Percentiles rank a stretch among this genome's conserved stretches.
phyloP scores from a whole-genome alignment of 768 basidiomycete species.

The Mycena epipterygia region DNA sequence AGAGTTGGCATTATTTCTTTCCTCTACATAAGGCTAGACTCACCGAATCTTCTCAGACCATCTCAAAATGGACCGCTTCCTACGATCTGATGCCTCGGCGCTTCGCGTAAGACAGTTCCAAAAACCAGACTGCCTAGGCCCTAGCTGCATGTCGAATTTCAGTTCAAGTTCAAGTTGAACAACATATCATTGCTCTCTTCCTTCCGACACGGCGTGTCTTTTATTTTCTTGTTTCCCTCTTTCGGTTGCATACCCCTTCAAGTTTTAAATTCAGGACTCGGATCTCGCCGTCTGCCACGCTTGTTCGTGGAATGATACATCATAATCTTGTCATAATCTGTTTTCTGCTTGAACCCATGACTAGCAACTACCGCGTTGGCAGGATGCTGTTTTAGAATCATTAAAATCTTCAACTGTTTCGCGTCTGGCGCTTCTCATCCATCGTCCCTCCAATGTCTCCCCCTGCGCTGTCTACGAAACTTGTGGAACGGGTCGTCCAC shows the following conservation, averaged over 20 bases:
- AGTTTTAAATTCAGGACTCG: background rate
- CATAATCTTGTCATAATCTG: background rate
- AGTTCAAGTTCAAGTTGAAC: background rate
- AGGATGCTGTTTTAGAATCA: background rate
- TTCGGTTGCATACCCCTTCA: too few species aligned
- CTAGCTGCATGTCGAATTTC: too few species aligned
- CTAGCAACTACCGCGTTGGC: background rate
- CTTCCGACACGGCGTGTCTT: too few species aligned
- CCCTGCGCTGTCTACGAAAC: background rate
- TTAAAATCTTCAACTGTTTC: background rate
- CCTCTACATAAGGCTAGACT: too few species aligned
- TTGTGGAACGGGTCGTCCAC: slow-evolving; percentile 12
- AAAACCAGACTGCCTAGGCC: too few species aligned
- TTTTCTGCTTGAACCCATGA: slow-evolving; percentile 1
- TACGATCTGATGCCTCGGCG: background rate
- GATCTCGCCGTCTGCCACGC: background rate
- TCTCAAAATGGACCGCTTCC: background rate
- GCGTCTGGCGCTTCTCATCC: background rate
- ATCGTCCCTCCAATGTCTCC: slow-evolving; percentile 14
- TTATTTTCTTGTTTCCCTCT: too few species aligned
- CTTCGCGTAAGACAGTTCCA: too few species aligned
- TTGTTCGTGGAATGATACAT: background rate
- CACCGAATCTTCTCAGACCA: too few species aligned
- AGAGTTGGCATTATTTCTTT: too few species aligned
- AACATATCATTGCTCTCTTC: too few species aligned